Evolutionary conservation across 202 grass and related monocot species (phyloP), one percentile per base, ranked within the genome.

Genomic region (Setaria viridis): DNA sequence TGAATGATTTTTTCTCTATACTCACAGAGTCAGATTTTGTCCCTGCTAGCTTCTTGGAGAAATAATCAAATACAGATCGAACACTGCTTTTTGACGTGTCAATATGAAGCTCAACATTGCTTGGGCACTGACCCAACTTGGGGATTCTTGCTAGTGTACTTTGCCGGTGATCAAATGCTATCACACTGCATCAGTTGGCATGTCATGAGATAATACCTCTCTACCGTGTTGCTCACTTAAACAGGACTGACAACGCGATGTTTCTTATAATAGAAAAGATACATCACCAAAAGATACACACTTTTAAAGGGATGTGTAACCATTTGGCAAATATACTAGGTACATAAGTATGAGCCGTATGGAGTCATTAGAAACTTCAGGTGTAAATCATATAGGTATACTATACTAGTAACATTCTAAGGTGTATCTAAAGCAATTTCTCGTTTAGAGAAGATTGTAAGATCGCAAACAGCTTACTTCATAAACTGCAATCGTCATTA

Each of bases 91-190:
- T 97, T 15, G 48, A 47, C 13, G 80, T 85, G 85, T 99, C 85
- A n/a, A 97, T 82, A 79, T 51, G 88, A 73, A 99, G 77, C 67
- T 99, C 87, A 70, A 99, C 82, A 75, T 96, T 96, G 78, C 78
- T 88, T 68, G 75, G 72, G 63, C 80, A 85, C 19, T 41, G 78
- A 68, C 89, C 81, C 47, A 89, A 79, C 50, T 84, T 67, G 45
- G 88, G 75, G 78, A 93, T 83, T 55, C 90, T 96, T 62, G 74
- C 77, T 65, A 89, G 42, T 48, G 93, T 88, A 78, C 72, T 88
- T 89, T 87, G 21, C n/a, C 88, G 92, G 81, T 94, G 97, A 84
- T 96, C 97, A 60, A 99, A 99, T 71, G 88, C 92, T 54, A 94
- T 89, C 33, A 96, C 90, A 51, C 97, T 99, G 92, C 74, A 87